These are phyloP conservation scores for Acmispon strigosus DNA, from an alignment of 306 rosid species.

Conservation along the genomic window DNA sequence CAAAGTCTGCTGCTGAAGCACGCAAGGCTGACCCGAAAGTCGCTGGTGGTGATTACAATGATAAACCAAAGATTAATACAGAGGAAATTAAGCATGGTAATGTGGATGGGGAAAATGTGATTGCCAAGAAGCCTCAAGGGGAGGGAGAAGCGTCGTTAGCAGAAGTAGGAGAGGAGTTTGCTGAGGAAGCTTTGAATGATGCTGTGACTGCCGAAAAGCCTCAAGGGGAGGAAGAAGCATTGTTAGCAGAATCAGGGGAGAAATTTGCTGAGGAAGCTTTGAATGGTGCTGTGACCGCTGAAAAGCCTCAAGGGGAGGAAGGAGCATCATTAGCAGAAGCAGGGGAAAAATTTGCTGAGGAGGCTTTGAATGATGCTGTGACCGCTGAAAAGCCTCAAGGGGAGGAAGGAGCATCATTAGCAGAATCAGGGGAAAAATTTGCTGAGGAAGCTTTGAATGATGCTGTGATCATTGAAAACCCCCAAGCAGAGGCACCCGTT, in stretches of 20 bases:
- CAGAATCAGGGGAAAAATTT: slow-evolving; percentile 29
- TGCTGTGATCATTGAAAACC: too few relatives aligned
- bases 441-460: slow-evolving; percentile 16
- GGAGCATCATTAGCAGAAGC: neutral
- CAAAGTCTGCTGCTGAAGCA: slow-evolving; percentile 18
- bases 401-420: slow-evolving; percentile 10
- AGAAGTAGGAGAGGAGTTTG: slow-evolving; percentile 25
- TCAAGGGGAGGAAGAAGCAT: slow-evolving; percentile 17
- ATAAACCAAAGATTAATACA: neutral
- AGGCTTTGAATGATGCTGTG: neutral
- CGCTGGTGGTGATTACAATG: neutral
- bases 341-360: neutral
- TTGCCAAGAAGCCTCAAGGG: slow-evolving; percentile 9
- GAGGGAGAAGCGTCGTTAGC: slow-evolving; percentile 21
- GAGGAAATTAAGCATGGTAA: slow-evolving; percentile 28
- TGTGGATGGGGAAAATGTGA: slow-evolving; percentile 16
- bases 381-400: slow-evolving; percentile 5
- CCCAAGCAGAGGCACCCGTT: too few relatives aligned
- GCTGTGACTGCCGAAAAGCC: neutral
- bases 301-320: neutral
- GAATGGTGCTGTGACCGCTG: slow-evolving; percentile 8
- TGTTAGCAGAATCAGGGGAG: slow-evolving; percentile 24
- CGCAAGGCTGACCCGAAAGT: slow-evolving; percentile 17
- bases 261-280: slow-evolving; percentile 21
- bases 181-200: slow-evolving; percentile 7